phyloP scores from a whole-genome alignment of 2,329 filamentous ascomycete species.

The Fusarium sp. region DNA sequence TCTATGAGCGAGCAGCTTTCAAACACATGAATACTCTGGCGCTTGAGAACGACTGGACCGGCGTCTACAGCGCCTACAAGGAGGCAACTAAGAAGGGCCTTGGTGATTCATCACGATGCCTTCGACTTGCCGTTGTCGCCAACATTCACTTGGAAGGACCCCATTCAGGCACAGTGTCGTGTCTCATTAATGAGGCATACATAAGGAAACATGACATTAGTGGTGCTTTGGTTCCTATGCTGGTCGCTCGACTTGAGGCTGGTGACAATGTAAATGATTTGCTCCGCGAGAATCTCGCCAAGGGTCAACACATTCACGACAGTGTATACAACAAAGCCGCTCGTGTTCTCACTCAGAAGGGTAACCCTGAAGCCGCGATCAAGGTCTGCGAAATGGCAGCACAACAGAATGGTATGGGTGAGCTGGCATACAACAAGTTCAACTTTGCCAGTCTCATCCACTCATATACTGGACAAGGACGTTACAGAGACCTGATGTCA shows the following conservation, averaged over 20 bases:
- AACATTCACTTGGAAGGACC: constrained; percentile 48
- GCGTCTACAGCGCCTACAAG: constrained; percentile 52
- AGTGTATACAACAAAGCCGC: constrained; percentile 51
- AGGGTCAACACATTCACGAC: constrained; percentile 47
- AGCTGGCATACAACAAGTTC: constrained; percentile 49
- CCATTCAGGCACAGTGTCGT: constrained; percentile 47
- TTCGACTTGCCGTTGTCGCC: constrained; percentile 60
- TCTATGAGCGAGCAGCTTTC: constrained; percentile 38
- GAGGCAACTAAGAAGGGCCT: constrained; percentile 42
- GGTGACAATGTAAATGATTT: constrained; percentile 43
- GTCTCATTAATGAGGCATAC: constrained; percentile 53
- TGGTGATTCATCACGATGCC: constrained; percentile 51
- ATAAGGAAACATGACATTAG: constrained; percentile 54
- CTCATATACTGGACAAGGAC: constrained; percentile 46
- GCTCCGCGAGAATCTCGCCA: constrained; percentile 43
- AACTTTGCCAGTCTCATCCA: constrained; percentile 53
- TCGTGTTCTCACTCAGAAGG: constrained; percentile 43
- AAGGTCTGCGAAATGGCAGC: constrained; percentile 50
- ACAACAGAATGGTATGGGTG: constrained; percentile 49
- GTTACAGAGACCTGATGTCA: constrained; percentile 45
- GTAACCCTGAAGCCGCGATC: constrained; percentile 45
- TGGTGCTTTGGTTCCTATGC: constrained; percentile 51
- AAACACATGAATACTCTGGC: constrained; percentile 54
- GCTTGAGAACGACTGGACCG: constrained; percentile 43
- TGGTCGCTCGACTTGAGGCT: constrained; percentile 50